A percentile compares a stretch with the other conserved stretches of the same genome.
Evolutionary conservation across 768 basidiomycete genomes (phyloP).

Genomic region (Lentinula lateritia): DNA sequence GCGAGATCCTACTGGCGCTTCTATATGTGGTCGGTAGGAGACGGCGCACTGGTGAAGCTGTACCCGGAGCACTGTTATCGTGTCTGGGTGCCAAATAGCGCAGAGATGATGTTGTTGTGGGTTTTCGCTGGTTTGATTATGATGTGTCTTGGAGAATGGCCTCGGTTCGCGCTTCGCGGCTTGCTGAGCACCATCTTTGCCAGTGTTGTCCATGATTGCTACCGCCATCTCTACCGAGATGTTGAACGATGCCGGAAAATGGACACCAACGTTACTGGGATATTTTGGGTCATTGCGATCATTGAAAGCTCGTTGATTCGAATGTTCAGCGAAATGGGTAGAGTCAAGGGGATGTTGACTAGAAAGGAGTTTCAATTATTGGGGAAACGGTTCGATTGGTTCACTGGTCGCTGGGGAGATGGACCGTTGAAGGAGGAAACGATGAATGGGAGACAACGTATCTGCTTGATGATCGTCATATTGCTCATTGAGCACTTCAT

Average conservation of each 20-base stretch:
- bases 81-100: slow-evolving; percentile 43
- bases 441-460: slow-evolving; percentile 28
- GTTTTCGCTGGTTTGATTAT: slow-evolving; percentile 1
- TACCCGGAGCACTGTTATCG: slow-evolving; percentile 43
- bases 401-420: slow-evolving; percentile 31
- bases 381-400: slow-evolving; percentile 52
- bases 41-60: slow-evolving; percentile 41
- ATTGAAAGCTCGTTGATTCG: slow-evolving; percentile 47
- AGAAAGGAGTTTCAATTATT: slow-evolving; percentile 33
- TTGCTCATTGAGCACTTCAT: background rate
- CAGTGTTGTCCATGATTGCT: slow-evolving; percentile 44
- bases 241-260: slow-evolving; percentile 24
- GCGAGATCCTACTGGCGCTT: slow-evolving; percentile 43
- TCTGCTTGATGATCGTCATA: slow-evolving; percentile 1
- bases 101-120: slow-evolving; percentile 34
- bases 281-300: slow-evolving; percentile 36
- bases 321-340: slow-evolving; percentile 45
- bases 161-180: slow-evolving; percentile 14
- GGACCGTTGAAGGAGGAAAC: slow-evolving; percentile 41
- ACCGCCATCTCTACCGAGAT: slow-evolving; percentile 41
- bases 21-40: slow-evolving; percentile 55
- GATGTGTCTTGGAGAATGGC: background rate
- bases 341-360: slow-evolving; percentile 37
- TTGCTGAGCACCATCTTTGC: slow-evolving; percentile 21
- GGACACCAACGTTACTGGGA: slow-evolving; percentile 27